These are phyloP conservation scores for Viola pubescens DNA, from an alignment of 441 rosid species.

Conservation along the genomic window DNA sequence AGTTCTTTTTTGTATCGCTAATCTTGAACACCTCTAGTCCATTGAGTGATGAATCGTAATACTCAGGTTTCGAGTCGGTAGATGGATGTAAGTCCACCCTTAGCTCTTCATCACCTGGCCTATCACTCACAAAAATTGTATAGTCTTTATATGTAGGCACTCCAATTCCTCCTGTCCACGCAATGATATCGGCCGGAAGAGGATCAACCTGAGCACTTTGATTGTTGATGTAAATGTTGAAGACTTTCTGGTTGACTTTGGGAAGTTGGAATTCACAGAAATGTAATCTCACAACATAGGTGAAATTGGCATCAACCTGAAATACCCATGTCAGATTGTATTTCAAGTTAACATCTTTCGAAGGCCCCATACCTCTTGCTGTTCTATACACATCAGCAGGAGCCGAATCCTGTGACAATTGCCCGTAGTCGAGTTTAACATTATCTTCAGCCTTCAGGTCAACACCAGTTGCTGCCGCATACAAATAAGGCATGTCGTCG, in stretches of 20 bases:
- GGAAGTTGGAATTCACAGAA: constrained; percentile 42
- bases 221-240: constrained; percentile 47
- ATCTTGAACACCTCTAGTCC: constrained; percentile 67
- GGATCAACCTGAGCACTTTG: constrained; percentile 37
- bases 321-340: constrained; percentile 60
- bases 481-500: constrained; percentile 40
- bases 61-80: constrained; percentile 27
- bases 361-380: constrained; percentile 46
- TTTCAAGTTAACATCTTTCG: constrained; percentile 24
- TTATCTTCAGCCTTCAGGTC: constrained; percentile 9
- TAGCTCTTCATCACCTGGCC: constrained; percentile 28
- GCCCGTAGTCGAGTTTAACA: constrained; percentile 23
- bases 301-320: constrained; percentile 49
- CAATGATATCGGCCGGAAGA: constrained; percentile 40
- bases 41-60: constrained; percentile 41
- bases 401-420: constrained; percentile 32
- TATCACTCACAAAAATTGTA: constrained; percentile 29
- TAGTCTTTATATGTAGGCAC: constrained; percentile 49
- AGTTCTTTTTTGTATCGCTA: constrained; percentile 23
- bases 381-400: constrained; percentile 48
- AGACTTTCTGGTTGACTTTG: constrained; percentile 42
- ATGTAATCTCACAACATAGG: constrained; percentile 51
- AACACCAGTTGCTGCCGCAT: constrained; percentile 36
- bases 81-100: constrained; percentile 41
- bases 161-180: constrained; percentile 32